Evolutionary conservation across 805 yeast genomes (phyloP).

Genomic region (Starmerella floris): DNA sequence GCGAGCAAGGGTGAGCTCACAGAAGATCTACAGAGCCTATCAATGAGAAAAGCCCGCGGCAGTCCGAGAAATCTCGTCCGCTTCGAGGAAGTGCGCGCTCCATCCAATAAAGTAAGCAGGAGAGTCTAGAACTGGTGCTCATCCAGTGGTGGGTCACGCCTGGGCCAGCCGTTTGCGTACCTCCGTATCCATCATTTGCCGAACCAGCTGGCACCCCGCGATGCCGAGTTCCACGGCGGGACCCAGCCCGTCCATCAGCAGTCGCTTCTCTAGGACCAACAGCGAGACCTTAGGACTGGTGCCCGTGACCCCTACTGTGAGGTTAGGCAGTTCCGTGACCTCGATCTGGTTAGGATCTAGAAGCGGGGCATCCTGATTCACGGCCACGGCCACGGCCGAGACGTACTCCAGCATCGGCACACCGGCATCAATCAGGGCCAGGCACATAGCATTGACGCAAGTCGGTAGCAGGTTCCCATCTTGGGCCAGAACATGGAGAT

Average conservation of each 20-base stretch:
- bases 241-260: constrained; percentile 72
- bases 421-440: constrained; percentile 91
- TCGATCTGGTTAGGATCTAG: constrained; percentile 74
- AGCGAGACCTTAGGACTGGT: constrained; percentile 64
- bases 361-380: constrained; percentile 63
- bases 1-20: no score
- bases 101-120: no score
- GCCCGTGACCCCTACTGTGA: constrained; percentile 79
- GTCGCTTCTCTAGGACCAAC: constrained; percentile 63
- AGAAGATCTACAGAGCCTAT: no score
- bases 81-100: no score
- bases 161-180: constrained; percentile 34
- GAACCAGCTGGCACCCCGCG: constrained; percentile 71
- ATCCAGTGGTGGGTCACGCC: no score
- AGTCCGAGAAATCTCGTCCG: no score
- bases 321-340: constrained; percentile 65
- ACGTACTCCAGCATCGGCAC: constrained; percentile 87
- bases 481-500: constrained; percentile 65
- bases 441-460: constrained; percentile 70
- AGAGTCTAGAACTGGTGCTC: no score
- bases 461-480: constrained; percentile 82
- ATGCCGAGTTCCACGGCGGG: constrained; percentile 66
- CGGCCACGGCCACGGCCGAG: constrained; percentile 65
- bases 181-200: constrained; percentile 75
- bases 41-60: no score